A percentile compares a stretch with the other conserved stretches of the same genome.
phyloP scores from a whole-genome alignment of 495 filamentous ascomycete species.

The Friedmanniomyces endolithicus region DNA sequence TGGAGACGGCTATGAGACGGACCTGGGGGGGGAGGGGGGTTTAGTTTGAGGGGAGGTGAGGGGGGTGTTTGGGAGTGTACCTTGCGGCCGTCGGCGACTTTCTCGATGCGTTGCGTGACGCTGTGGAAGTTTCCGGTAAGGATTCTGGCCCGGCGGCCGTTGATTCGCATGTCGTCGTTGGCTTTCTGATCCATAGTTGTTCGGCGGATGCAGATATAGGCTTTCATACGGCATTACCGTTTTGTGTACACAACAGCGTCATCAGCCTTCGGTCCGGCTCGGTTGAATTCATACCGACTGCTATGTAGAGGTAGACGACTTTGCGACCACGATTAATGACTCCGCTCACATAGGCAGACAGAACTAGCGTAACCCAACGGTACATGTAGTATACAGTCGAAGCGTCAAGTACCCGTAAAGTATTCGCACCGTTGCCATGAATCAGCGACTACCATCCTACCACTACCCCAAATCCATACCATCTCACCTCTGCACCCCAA shows the following conservation, averaged over 20 bases:
- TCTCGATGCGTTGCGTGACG: conserved; percentile 23
- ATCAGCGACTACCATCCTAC: too few relatives aligned
- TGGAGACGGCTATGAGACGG: conserved; percentile 84
- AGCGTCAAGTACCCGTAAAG: too few relatives aligned
- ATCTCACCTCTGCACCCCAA: too few relatives aligned
- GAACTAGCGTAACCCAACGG: too few relatives aligned
- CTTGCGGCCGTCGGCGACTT: conserved; percentile 16
- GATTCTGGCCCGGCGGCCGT: conserved; percentile 26
- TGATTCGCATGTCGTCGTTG: conserved; percentile 24
- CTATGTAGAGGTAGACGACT: not conserved
- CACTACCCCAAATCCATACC: too few relatives aligned
- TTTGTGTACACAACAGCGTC: not conserved
- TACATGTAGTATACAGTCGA: too few relatives aligned
- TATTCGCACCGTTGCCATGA: too few relatives aligned
- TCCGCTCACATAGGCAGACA: too few relatives aligned
- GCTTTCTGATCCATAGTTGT: too few relatives aligned
- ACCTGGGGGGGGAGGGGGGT: conserved; percentile 35
- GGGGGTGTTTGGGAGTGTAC: not conserved
- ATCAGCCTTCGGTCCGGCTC: not conserved
- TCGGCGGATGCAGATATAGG: too few relatives aligned
- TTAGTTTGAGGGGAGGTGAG: not conserved
- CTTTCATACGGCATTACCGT: too few relatives aligned
- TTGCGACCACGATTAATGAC: too few relatives aligned
- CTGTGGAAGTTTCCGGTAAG: conserved; percentile 27
- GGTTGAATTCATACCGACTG: not conserved